A percentile compares a stretch with the other conserved stretches of the same genome.
These are phyloP conservation scores for Epicoccum nigrum DNA, from an alignment of 2,329 filamentous ascomycete genomes.

Conservation along the genomic window DNA sequence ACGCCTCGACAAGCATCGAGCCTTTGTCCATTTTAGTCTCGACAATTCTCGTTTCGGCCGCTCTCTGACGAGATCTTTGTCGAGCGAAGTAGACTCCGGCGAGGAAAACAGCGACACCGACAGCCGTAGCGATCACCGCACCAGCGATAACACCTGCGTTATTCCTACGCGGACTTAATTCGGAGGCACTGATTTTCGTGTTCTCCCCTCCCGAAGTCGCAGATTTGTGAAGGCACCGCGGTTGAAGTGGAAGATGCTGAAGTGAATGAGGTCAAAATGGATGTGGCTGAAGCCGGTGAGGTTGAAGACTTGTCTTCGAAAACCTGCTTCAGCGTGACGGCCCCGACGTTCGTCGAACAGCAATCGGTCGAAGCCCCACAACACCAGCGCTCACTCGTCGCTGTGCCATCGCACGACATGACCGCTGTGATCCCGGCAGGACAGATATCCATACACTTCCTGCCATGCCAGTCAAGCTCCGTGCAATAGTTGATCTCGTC, in stretches of 20 bases:
- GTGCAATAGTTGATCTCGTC: slow-evolving; percentile 1
- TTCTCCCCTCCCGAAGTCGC: too few species aligned
- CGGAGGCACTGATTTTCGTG: too few species aligned
- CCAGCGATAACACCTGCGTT: not conserved
- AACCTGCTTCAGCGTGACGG: not conserved
- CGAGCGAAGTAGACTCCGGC: not conserved
- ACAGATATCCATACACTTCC: slow-evolving; percentile 1
- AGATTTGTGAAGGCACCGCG: too few species aligned
- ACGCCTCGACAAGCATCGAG: not conserved
- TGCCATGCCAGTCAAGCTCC: not conserved
- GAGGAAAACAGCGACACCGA: not conserved
- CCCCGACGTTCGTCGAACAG: not conserved
- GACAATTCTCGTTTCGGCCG: not conserved
- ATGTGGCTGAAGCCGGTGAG: not conserved
- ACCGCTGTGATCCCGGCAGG: not conserved
- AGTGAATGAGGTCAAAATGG: too few species aligned
- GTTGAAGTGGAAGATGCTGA: too few species aligned
- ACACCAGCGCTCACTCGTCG: not conserved
- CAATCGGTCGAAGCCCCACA: not conserved
- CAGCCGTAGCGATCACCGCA: not conserved
- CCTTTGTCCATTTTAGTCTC: too few species aligned
- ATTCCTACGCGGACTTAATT: too few species aligned
- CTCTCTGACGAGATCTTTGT: not conserved
- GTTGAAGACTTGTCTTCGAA: not conserved
- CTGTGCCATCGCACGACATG: not conserved